Percentiles rank a stretch among this genome's conserved stretches.
These are phyloP conservation scores for Escovopsis sp. DNA, from an alignment of 2,329 filamentous ascomycete genomes.

Conservation along the genomic window DNA sequence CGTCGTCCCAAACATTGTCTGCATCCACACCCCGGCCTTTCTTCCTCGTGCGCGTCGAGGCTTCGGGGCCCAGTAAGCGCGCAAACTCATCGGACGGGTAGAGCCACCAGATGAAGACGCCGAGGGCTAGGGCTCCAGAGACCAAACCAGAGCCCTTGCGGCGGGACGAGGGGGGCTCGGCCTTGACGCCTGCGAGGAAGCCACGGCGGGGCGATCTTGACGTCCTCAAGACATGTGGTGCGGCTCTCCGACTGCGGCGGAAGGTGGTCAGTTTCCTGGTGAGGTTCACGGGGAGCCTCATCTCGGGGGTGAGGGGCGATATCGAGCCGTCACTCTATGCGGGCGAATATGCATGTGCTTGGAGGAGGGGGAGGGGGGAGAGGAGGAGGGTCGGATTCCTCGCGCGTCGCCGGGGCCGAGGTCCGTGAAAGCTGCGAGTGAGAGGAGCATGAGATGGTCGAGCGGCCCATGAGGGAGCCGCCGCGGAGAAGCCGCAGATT, in stretches of 20 bases:
- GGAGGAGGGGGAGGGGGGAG: too few relatives aligned
- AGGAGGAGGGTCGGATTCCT: too few relatives aligned
- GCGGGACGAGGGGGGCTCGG: conserved; percentile 7
- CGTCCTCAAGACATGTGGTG: conserved; percentile 3
- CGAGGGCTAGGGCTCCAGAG: conserved; percentile 18
- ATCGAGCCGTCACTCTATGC: not conserved
- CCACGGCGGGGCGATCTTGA: conserved; percentile 8
- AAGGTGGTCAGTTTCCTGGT: conserved; percentile 5
- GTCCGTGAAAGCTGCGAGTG: not conserved
- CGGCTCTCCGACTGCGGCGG: not conserved
- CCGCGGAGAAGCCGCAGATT: too few relatives aligned
- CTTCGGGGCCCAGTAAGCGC: conserved; percentile 14
- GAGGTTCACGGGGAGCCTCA: conserved; percentile 6
- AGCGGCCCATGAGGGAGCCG: too few relatives aligned
- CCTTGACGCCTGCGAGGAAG: conserved; percentile 8
- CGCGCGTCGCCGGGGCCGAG: too few relatives aligned
- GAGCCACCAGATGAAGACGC: conserved; percentile 27
- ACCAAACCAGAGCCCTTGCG: conserved; percentile 11
- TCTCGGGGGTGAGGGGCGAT: conserved; percentile 1
- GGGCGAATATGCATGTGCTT: too few relatives aligned
- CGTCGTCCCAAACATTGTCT: conserved; percentile 5
- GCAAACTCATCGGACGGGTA: conserved; percentile 29
- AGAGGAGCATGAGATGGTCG: too few relatives aligned
- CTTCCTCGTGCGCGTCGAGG: not conserved
- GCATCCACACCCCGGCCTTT: conserved; percentile 8